Evolutionary conservation across 306 rosid genomes (phyloP), one percentile per base, ranked within the genome.

Genomic region (Lagenaria siceraria): DNA sequence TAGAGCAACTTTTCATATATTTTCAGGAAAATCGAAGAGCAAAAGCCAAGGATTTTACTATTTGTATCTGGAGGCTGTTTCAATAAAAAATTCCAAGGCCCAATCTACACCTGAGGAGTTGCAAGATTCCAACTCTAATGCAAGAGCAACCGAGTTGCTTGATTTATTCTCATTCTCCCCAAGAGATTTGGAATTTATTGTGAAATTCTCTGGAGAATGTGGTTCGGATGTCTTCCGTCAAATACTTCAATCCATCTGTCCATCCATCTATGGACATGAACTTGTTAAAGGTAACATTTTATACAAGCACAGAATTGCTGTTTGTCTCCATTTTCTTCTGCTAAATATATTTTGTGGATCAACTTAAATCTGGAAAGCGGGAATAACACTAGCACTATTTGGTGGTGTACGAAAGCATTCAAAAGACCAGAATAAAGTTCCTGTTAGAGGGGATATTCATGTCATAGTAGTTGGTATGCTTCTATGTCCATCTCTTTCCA

Each of bases 241-340:
- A 86, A 83, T 92, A 77, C 89, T 95, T 82, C 97, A 95, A 56
- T 90, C 99, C 69, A 83, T 95, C 76, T 95, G 97, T 85, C 97
- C 99, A 66, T 95, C 99, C 55, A 95, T 95, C 81, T 92, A 87
- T 52, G 99, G 99, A n/a, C 97, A 95, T 60, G 98, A 95, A 72
- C 96, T 95, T 80, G 97, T 95, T 79, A 95, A 95, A 89, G 97
- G 98, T 95, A 83, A 79, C 75, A 22, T 72, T 51, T 25, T 27
- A 72, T 72, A 33, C 36, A 55, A 35, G 22, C 21, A 35, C 51
- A 55, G 36, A 38, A 7, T 11, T 31, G 4, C 36, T 72, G 43
- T 2, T 72, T 48, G 61, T 49, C 31, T 19, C 21, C 78, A 75
- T 38, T 31, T 33, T 75, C 65, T 33, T 75, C 38, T n/a, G 53